Conservation (phyloP, 805 yeast species). For the Cyberlindnera mrakii region DNA sequence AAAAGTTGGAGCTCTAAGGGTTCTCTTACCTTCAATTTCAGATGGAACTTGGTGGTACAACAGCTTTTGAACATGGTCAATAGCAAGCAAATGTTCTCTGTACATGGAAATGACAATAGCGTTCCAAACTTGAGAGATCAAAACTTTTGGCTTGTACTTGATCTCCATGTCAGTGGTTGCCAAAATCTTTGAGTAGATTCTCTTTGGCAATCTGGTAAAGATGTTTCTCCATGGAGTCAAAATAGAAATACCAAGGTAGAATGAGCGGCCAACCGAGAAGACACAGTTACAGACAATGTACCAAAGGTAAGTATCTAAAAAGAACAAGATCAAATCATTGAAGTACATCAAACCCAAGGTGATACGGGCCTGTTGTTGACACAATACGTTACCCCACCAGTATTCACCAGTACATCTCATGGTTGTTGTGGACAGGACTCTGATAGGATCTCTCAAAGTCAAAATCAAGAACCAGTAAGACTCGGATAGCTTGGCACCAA, state of each 20-base stretch:
- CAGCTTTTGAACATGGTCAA: constrained; percentile 96
- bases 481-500: constrained; percentile 82
- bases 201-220: constrained; percentile 95
- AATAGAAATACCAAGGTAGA: constrained; percentile 97
- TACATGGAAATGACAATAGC: constrained; percentile 99
- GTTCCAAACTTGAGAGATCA: constrained; percentile 98
- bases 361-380: constrained; percentile 83
- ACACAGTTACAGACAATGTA: constrained; percentile 92
- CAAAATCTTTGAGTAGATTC: constrained; percentile 95
- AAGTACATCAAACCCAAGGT: constrained; percentile 89
- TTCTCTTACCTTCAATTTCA: constrained; percentile 96
- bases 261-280: constrained; percentile 95
- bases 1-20: constrained; percentile 98
- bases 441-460: constrained; percentile 90
- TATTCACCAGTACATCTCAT: constrained; percentile 96
- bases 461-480: constrained; percentile 88
- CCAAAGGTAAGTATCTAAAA: constrained; percentile 99
- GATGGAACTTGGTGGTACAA: constrained; percentile 98
- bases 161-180: constrained; percentile 99
- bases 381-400: constrained; percentile 74
- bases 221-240: constrained; percentile 99
- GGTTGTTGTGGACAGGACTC: constrained; percentile 73
- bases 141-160: constrained; percentile 96
- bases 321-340: constrained; percentile 91
- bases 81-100: constrained; percentile 96